phyloP scores from a whole-genome alignment of 768 basidiomycete species.

The Russula brevipes region DNA sequence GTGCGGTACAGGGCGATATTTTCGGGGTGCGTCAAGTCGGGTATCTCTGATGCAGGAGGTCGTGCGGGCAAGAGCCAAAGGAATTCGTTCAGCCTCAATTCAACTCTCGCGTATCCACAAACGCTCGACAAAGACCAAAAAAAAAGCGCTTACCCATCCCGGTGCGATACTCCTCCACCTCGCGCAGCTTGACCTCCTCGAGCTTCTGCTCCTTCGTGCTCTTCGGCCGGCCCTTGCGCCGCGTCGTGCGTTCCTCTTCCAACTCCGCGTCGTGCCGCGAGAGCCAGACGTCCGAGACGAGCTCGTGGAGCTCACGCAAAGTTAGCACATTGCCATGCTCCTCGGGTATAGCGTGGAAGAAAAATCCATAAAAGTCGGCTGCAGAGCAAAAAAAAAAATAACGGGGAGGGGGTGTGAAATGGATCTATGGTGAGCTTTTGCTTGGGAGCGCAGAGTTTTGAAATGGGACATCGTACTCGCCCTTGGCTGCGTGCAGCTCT shows the following conservation, averaged over 20 bases:
- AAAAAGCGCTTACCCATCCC: constrained; percentile 60
- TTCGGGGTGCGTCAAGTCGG: constrained; percentile 67
- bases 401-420: no score
- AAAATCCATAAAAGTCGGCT: constrained; percentile 75
- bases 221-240: constrained; percentile 74
- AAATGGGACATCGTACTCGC: constrained; percentile 33
- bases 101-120: neutral
- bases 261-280: constrained; percentile 64
- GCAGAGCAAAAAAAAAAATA: constrained; percentile 1
- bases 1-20: constrained; percentile 66
- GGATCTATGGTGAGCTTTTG: no score
- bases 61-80: neutral
- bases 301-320: constrained; percentile 58
- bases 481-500: constrained; percentile 51
- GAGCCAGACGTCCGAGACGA: constrained; percentile 67
- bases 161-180: constrained; percentile 69
- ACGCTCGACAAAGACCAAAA: neutral
- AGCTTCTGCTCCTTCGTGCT: constrained; percentile 59
- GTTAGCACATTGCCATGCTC: constrained; percentile 42
- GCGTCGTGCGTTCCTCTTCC: constrained; percentile 50
- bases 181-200: constrained; percentile 64
- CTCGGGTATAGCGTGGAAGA: constrained; percentile 64
- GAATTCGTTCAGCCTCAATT: neutral
- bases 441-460: no score
- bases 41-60: constrained; percentile 50